These are phyloP conservation scores for Neostapfia colusana DNA, from an alignment of 176 grass and related monocot genomes.

Conservation along the genomic window DNA sequence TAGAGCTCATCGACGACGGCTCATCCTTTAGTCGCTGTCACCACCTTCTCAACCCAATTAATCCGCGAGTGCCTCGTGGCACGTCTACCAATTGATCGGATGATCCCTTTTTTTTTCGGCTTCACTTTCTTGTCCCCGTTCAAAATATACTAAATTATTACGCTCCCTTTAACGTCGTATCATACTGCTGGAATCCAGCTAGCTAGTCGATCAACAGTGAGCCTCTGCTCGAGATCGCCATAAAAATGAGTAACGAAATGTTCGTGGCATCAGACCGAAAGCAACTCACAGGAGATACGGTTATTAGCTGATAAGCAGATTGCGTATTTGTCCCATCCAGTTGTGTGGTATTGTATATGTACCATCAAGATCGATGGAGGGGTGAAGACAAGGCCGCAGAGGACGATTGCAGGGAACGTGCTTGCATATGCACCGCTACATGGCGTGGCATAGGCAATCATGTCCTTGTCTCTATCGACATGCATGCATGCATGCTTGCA, in stretches of 20 bases:
- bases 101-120: background rate
- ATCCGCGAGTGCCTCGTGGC: constrained; percentile 20
- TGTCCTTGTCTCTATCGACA: background rate
- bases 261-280: constrained; percentile 35
- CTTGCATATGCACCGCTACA: background rate
- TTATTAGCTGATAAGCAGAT: background rate
- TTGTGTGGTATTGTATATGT: background rate
- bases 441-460: background rate
- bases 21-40: constrained; percentile 42
- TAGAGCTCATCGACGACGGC: background rate
- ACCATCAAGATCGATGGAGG: background rate
- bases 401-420: no score
- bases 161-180: constrained; percentile 13
- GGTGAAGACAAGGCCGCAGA: background rate
- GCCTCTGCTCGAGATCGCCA: background rate
- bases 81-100: constrained; percentile 3
- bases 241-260: constrained; percentile 23
- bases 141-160: constrained; percentile 52
- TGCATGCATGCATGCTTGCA: no score
- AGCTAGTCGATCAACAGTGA: background rate
- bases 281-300: background rate
- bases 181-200: background rate
- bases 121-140: constrained; percentile 31
- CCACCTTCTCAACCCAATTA: constrained; percentile 21
- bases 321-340: background rate